Evolutionary conservation across 345 rosid species (phyloP).

Genomic region (Eucalyptus pauciflora): DNA sequence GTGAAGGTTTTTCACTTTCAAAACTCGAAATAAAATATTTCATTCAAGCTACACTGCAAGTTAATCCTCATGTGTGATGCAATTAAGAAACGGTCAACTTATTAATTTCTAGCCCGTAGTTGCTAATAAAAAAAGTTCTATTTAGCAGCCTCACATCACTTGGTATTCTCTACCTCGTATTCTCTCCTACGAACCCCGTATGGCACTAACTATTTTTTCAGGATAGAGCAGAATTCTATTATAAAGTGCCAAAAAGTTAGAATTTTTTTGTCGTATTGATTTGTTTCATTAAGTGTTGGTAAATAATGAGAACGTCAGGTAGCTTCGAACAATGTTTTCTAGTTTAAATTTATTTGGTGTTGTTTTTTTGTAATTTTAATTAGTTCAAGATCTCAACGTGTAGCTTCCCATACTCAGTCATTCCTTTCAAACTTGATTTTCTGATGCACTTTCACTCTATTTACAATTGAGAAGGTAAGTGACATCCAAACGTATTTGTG

Average conservation of each 20-base stretch:
- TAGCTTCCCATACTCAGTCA: neutral
- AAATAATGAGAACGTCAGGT: neutral
- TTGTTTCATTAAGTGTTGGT: neutral
- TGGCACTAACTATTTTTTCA: neutral
- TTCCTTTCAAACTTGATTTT: neutral
- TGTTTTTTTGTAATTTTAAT: neutral
- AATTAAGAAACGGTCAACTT: neutral
- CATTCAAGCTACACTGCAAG: neutral
- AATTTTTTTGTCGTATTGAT: neutral
- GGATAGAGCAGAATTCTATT: neutral
- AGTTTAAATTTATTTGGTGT: neutral
- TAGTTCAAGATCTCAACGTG: neutral
- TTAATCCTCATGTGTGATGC: neutral
- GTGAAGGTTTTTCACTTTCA: neutral
- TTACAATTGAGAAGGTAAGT: neutral
- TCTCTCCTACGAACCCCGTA: neutral
- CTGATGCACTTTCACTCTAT: neutral
- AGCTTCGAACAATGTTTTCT: neutral
- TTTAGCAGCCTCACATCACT: neutral
- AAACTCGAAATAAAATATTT: neutral
- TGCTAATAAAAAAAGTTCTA: fast-evolving
- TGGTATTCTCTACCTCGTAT: neutral
- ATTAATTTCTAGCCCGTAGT: neutral
- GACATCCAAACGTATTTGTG: neutral
- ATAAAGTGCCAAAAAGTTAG: neutral